These are phyloP conservation scores for Trichoderma koningii DNA, from an alignment of 2,329 filamentous ascomycete genomes.

Conservation along the genomic window DNA sequence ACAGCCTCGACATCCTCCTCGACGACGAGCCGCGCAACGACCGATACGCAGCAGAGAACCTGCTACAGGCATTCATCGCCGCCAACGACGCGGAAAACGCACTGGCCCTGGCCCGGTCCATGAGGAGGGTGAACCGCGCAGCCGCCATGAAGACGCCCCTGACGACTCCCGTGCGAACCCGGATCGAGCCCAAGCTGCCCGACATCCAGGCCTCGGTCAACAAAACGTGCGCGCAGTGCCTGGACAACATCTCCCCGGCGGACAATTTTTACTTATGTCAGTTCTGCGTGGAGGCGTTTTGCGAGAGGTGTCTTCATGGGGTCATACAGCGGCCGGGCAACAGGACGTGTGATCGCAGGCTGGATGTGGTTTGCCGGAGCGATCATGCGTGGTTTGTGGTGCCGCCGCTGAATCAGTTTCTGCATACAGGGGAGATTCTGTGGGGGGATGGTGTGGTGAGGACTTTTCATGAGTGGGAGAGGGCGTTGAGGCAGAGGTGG, in stretches of 20 bases:
- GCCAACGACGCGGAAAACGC: conserved; percentile 43
- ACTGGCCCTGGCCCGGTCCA: conserved; percentile 43
- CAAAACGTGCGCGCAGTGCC: conserved; percentile 44
- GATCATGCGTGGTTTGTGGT: conserved; percentile 46
- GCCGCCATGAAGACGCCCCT: conserved; percentile 35
- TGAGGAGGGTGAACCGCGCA: conserved; percentile 41
- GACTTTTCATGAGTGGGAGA: conserved; percentile 43
- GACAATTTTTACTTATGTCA: conserved; percentile 43
- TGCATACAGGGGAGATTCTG: conserved; percentile 46
- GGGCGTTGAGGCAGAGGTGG: conserved; percentile 39
- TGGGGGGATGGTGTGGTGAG: conserved; percentile 38
- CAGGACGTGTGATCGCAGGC: conserved; percentile 36
- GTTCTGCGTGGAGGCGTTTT: conserved; percentile 45
- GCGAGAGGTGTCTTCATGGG: conserved; percentile 39
- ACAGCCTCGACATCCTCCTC: conserved; percentile 44
- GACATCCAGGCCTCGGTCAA: conserved; percentile 39
- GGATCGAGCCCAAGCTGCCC: conserved; percentile 42
- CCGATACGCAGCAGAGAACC: conserved; percentile 46
- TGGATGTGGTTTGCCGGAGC: conserved; percentile 40
- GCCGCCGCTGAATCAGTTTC: conserved; percentile 39
- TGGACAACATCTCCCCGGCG: conserved; percentile 38
- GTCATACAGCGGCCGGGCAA: conserved; percentile 38
- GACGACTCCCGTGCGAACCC: conserved; percentile 37
- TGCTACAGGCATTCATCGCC: conserved; percentile 44
- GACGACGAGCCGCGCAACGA: conserved; percentile 48